Conservation (phyloP, 176 grass and related monocot species). For the Eremochloa ophiuroides region DNA sequence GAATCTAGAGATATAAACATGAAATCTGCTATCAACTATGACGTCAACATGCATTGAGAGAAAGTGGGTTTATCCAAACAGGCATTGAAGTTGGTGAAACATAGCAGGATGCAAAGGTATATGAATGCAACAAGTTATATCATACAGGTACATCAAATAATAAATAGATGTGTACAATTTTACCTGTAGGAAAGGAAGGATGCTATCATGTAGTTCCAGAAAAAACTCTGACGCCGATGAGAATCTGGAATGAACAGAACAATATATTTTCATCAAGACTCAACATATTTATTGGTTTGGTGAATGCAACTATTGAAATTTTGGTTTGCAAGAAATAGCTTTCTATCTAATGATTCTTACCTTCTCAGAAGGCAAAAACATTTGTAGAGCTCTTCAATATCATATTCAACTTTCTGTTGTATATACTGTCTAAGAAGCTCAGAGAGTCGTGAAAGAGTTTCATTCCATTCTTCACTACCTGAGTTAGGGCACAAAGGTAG, state of each 20-base stretch:
- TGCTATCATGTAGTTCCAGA: constrained; percentile 26
- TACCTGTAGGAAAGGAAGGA: constrained; percentile 56
- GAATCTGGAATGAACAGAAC: constrained; percentile 26
- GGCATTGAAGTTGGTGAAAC: background rate
- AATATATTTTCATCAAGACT: background rate
- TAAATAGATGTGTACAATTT: background rate
- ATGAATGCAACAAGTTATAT: background rate
- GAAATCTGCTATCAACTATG: background rate
- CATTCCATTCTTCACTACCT: constrained; percentile 56
- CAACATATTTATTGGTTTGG: background rate
- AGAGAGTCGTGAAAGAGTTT: constrained; percentile 28
- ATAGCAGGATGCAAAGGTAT: background rate
- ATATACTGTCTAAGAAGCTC: constrained; percentile 64
- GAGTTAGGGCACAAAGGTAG: constrained; percentile 31
- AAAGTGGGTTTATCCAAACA: background rate
- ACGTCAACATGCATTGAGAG: background rate
- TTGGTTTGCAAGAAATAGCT: background rate
- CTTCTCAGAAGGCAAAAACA: constrained; percentile 92
- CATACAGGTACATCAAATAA: background rate
- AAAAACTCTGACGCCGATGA: constrained; percentile 44
- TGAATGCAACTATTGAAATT: background rate
- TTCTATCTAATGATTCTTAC: constrained; percentile 34
- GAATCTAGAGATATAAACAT: background rate
- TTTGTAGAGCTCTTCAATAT: constrained; percentile 91
- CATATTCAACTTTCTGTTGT: constrained; percentile 62